Evolutionary conservation across 2,329 filamentous ascomycete species (phyloP).

Genomic region (Pestalotiopsis fici): DNA sequence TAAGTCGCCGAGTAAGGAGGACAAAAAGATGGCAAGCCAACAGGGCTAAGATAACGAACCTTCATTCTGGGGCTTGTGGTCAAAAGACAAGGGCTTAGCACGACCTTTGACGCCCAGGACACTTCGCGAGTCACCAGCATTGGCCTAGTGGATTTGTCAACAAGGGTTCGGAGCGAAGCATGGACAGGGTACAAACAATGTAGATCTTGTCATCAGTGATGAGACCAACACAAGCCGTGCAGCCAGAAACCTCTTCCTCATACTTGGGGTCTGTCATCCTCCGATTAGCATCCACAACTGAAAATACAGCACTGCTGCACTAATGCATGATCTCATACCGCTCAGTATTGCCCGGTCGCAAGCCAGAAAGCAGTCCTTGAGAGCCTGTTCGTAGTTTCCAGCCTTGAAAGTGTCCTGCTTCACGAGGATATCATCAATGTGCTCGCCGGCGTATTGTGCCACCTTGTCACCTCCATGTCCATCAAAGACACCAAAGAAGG

Average conservation of each 20-base stretch:
- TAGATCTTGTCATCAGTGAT: constrained; percentile 92
- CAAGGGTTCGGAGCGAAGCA: constrained; percentile 11
- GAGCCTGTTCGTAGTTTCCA: constrained; percentile 89
- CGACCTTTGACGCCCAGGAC: constrained; percentile 96
- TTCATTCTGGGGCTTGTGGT: constrained; percentile 99
- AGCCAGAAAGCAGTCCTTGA: constrained; percentile 96
- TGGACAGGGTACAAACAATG: constrained; percentile 67
- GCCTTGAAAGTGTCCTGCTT: constrained; percentile 94
- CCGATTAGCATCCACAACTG: neutral
- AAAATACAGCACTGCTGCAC: neutral
- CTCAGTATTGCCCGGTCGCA: constrained; percentile 95
- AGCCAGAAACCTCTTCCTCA: constrained; percentile 96
- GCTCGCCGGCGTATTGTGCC: constrained; percentile 86
- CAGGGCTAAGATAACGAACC: constrained; percentile 50
- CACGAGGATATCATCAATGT: constrained; percentile 90
- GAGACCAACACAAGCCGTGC: constrained; percentile 89
- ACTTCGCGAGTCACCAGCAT: constrained; percentile 93
- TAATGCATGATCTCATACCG: constrained; percentile 59
- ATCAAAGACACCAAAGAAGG: constrained; percentile 98
- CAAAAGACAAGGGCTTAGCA: constrained; percentile 97
- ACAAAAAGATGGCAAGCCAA: neutral
- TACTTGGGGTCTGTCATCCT: constrained; percentile 79
- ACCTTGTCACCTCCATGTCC: constrained; percentile 98
- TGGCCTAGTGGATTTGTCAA: constrained; percentile 63
- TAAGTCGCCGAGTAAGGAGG: neutral